Conservation (phyloP, 441 rosid species). For the Pelargonium australe region DNA sequence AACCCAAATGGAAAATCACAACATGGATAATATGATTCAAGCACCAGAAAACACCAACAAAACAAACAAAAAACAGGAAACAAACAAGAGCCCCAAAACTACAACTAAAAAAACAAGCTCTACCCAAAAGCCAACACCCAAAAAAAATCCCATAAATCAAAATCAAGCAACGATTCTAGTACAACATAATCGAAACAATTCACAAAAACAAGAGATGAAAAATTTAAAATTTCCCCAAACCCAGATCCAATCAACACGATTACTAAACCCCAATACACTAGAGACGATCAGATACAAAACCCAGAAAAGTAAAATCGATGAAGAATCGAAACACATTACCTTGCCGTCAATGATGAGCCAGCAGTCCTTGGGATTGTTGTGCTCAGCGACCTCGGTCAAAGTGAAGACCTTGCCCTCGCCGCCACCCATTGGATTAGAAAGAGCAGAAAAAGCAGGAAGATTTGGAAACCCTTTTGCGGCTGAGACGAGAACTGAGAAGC, state of each 20-base stretch:
- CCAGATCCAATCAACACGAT: too few relatives aligned
- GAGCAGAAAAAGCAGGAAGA: background rate
- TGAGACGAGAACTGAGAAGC: background rate
- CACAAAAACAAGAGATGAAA: too few relatives aligned
- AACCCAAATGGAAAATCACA: background rate
- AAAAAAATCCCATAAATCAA: too few relatives aligned
- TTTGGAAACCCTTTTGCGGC: background rate
- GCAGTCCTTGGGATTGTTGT: slow-evolving; percentile 56
- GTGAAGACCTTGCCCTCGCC: slow-evolving; percentile 43
- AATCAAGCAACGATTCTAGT: too few relatives aligned
- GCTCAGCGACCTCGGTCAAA: slow-evolving; percentile 64
- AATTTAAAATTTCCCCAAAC: too few relatives aligned
- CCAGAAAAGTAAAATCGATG: background rate
- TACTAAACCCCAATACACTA: too few relatives aligned
- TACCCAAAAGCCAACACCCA: background rate
- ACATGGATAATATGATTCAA: background rate
- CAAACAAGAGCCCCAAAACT: background rate
- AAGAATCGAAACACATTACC: slow-evolving; percentile 34
- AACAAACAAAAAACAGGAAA: slow-evolving; percentile 6
- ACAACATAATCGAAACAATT: too few relatives aligned
- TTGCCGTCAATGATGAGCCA: slow-evolving; percentile 83
- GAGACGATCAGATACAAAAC: background rate
- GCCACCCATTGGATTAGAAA: slow-evolving; percentile 14
- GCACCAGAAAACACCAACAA: background rate
- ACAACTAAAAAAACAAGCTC: background rate